phyloP scores from a whole-genome alignment of 495 filamentous ascomycete species.

The Penicillium desertorum region DNA sequence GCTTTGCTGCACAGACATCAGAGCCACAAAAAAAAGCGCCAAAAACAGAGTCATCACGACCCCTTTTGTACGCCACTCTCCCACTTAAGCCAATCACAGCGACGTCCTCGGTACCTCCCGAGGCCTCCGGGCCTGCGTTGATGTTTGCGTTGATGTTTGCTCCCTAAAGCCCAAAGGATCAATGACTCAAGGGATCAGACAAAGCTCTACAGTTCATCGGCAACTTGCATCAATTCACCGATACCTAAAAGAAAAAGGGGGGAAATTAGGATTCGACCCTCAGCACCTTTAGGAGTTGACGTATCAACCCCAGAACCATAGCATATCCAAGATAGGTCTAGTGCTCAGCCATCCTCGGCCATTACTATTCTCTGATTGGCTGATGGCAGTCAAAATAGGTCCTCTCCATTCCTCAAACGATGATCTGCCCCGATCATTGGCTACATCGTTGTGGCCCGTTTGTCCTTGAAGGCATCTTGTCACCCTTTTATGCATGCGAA shows the following conservation, averaged over 20 bases:
- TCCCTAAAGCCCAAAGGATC: not conserved
- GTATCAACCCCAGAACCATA: conserved; percentile 22
- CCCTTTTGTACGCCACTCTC: conserved; percentile 4
- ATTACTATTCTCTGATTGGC: not conserved
- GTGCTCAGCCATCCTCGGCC: conserved; percentile 17
- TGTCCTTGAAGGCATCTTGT: not conserved
- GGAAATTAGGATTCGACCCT: not conserved
- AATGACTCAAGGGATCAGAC: not conserved
- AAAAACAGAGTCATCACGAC: not conserved
- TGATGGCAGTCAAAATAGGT: not conserved
- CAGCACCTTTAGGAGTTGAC: conserved; percentile 19
- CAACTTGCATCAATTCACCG: not conserved
- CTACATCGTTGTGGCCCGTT: not conserved
- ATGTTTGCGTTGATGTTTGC: conserved; percentile 15
- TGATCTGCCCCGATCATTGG: conserved; percentile 13
- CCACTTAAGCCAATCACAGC: conserved; percentile 9
- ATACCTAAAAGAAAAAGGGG: not conserved
- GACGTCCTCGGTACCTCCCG: conserved; percentile 7
- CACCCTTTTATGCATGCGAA: conserved; percentile 8
- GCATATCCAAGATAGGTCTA: conserved; percentile 19
- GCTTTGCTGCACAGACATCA: not conserved
- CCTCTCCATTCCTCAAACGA: not conserved
- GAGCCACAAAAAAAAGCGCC: conserved; percentile 7
- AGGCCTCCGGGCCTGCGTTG: not conserved
- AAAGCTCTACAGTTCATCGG: not conserved